A percentile compares a stretch with the other conserved stretches of the same genome.
Conservation (phyloP, 257 asterid genomes). For the Nicotiana noctiflora region DNA sequence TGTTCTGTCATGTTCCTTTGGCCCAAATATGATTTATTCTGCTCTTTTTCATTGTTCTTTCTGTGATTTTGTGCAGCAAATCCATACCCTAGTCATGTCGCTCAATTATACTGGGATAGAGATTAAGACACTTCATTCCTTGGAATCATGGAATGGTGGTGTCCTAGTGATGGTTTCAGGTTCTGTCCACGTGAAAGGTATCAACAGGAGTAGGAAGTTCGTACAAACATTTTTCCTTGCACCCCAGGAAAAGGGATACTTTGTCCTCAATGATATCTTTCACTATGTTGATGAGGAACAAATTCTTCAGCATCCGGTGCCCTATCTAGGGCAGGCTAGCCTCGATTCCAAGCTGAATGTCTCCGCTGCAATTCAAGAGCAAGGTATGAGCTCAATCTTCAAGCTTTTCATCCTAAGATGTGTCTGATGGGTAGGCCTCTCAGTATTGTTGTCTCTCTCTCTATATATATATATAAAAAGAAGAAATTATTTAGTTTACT, state of each 20-base stretch:
- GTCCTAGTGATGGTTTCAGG: conserved; percentile 95
- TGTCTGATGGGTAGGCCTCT: neutral
- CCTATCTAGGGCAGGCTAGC: conserved; percentile 60
- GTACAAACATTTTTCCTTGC: conserved; percentile 93
- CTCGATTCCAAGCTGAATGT: conserved; percentile 49
- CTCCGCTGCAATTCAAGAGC: conserved; percentile 50
- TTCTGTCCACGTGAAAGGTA: conserved; percentile 50
- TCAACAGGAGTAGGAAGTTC: conserved; percentile 65
- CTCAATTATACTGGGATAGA: conserved; percentile 69
- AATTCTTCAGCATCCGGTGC: conserved; percentile 58
- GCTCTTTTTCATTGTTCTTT: conserved; percentile 7
- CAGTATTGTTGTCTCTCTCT: neutral
- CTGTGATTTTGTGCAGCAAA: conserved; percentile 55
- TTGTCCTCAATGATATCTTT: conserved; percentile 81
- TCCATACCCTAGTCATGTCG: conserved; percentile 74
- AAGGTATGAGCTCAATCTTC: conserved; percentile 40
- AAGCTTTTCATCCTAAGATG: neutral
- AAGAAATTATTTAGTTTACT: neutral
- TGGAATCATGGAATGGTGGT: conserved; percentile 91
- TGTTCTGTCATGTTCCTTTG: neutral
- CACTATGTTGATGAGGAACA: conserved; percentile 74
- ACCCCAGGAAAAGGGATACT: conserved; percentile 92
- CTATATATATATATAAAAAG: no score
- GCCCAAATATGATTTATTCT: neutral
- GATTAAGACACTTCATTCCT: conserved; percentile 82